Base-by-base conservation (phyloP, 106 monocot genomes). In the Dioscorea zingiberensis region DNA sequence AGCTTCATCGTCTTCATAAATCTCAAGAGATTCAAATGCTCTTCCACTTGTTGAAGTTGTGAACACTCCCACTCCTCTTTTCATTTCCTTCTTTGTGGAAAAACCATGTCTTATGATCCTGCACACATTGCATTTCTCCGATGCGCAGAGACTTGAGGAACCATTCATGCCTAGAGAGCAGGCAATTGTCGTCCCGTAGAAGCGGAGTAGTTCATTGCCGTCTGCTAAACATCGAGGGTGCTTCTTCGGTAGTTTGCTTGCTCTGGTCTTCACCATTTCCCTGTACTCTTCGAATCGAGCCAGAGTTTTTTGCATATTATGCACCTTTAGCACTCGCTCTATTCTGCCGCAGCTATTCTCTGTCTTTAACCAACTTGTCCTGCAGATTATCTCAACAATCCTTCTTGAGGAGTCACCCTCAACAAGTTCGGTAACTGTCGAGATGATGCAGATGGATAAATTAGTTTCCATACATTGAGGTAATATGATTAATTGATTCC, bases 371-470 rank as follows among this genome's bases (percentile, higher is more conserved):
- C 76, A 78, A 66, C 86, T 88, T 48, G 92, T 88, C 72, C 84
- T 81, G 81, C 97, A 97, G 55, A 97, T 97, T 55, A 97, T 91
- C 65, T 97, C 97, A 14, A 97, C 92, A 21, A 97, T 97, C 79
- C 92, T 97, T 32, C 97, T 83, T 0, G 97, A 92, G n/a, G 92
- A 97, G 60, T 97, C 97, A 0, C 97, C 97, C 85, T 92, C 92
- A 13, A 65, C 77, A 10, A 97, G 84, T 32, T 97, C 97, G 18
- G 86, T 97, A 23, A 94, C 94, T 94, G 78, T 47, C 21, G 9
- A 27, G 13, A 16, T 66, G 21, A 66, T 12, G 24, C 10, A 22
- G 28, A n/a, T 44, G 45, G 4, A 8, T 54, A 18, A 54, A 18
- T 47, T 47, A 47, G 46, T 13, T 47, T 7, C 7, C 13, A 47